phyloP scores from a whole-genome alignment of 305 asterid genomes.

The Striga hermonthica region DNA sequence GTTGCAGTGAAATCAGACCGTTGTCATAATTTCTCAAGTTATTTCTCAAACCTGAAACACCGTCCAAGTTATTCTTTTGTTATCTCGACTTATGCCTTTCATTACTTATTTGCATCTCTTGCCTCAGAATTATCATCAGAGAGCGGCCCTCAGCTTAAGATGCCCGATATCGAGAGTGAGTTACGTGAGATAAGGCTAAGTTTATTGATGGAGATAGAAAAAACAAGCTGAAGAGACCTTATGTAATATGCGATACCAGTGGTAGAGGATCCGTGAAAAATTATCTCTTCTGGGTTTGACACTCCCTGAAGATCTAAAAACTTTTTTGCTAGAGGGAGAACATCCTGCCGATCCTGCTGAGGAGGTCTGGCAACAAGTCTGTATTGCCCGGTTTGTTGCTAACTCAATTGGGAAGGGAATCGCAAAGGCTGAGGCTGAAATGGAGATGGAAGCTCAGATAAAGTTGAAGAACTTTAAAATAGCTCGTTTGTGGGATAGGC shows the following conservation, averaged over 20 bases:
- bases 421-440: constrained; percentile 83
- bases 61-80: constrained; percentile 2
- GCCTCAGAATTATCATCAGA: constrained; percentile 79
- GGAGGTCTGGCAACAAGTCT: constrained; percentile 51
- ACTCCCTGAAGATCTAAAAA: constrained; percentile 52
- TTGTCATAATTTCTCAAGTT: neutral
- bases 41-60: neutral
- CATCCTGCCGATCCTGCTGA: constrained; percentile 54
- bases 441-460: constrained; percentile 76
- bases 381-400: constrained; percentile 63
- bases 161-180: constrained; percentile 64
- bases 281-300: constrained; percentile 63
- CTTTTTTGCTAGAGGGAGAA: constrained; percentile 39
- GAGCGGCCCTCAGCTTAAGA: constrained; percentile 46
- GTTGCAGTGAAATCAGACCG: constrained; percentile 5
- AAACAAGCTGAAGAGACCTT: constrained; percentile 79
- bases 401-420: constrained; percentile 77
- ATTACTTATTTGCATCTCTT: constrained; percentile 34
- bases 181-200: constrained; percentile 61
- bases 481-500: constrained; percentile 76
- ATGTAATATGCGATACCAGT: constrained; percentile 48
- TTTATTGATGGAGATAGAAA: constrained; percentile 80
- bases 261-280: constrained; percentile 60
- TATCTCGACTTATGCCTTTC: neutral
- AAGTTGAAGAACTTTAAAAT: constrained; percentile 73